These are phyloP conservation scores for Dalbergia oliveri DNA, from an alignment of 306 rosid species.

Conservation along the genomic window DNA sequence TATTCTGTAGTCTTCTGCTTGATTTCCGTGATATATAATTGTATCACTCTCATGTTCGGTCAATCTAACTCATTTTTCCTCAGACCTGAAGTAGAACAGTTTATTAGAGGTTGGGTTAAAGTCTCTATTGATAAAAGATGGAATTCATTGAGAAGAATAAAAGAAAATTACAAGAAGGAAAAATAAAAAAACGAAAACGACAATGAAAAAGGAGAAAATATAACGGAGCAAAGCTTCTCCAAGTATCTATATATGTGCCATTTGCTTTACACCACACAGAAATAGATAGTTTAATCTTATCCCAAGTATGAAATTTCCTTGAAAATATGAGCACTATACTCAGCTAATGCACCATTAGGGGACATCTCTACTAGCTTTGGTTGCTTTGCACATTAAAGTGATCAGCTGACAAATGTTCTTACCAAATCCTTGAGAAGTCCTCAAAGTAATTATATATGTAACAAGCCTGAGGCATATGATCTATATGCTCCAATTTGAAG, in stretches of 20 bases:
- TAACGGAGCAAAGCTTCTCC: neutral
- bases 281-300: conserved; percentile 8
- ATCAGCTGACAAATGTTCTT: no score
- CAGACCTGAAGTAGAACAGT: conserved; percentile 3
- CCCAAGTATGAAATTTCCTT: neutral
- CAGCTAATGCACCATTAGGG: neutral
- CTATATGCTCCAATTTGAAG: no score
- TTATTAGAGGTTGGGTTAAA: conserved; percentile 30
- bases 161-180: neutral
- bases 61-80: conserved; percentile 8
- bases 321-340: neutral
- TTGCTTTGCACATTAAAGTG: no score
- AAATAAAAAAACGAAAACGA: neutral
- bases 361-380: no score
- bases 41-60: conserved; percentile 3
- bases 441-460: no score
- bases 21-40: conserved; percentile 9
- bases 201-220: neutral
- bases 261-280: conserved; percentile 13
- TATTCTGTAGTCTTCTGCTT: conserved; percentile 22
- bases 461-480: no score
- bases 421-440: no score
- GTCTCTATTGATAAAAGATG: conserved; percentile 32
- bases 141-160: neutral
- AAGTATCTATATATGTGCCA: neutral